Conservation (phyloP, 2,329 filamentous ascomycete species). For the Botryotinia convoluta region DNA sequence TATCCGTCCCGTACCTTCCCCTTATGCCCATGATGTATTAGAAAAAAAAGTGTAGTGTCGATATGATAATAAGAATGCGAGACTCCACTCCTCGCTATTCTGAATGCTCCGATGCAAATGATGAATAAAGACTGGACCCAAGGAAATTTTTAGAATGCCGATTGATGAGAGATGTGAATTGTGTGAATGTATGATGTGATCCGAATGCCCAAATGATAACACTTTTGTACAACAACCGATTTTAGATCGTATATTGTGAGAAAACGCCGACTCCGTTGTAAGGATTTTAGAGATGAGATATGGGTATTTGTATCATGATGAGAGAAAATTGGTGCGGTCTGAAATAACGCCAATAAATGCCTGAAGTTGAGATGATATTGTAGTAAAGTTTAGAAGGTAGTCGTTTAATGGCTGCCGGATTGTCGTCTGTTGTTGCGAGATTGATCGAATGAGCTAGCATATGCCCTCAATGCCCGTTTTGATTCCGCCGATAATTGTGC, state of each 20-base stretch:
- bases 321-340: slow-evolving; percentile 24
- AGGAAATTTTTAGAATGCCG: slow-evolving; percentile 20
- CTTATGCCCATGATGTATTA: slow-evolving; percentile 26
- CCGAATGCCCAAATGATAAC: slow-evolving; percentile 24
- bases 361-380: slow-evolving; percentile 22
- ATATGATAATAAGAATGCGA: background rate
- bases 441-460: slow-evolving; percentile 86
- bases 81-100: slow-evolving; percentile 14
- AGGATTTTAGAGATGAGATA: slow-evolving; percentile 30
- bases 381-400: slow-evolving; percentile 9
- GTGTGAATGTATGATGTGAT: slow-evolving; percentile 11
- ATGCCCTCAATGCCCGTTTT: slow-evolving; percentile 76
- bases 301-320: slow-evolving; percentile 33
- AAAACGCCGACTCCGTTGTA: slow-evolving; percentile 33
- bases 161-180: slow-evolving; percentile 11
- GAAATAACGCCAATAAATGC: slow-evolving; percentile 32
- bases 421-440: slow-evolving; percentile 38
- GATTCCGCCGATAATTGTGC: slow-evolving; percentile 70
- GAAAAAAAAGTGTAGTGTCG: slow-evolving; percentile 16
- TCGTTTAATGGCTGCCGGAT: slow-evolving; percentile 33
- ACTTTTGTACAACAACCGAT: slow-evolving; percentile 36
- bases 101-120: slow-evolving; percentile 20
- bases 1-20: slow-evolving; percentile 13
- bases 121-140: slow-evolving; percentile 4
- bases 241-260: slow-evolving; percentile 26